Base-by-base conservation (phyloP, 805 yeast species). In the Cephaloascus fragrans region DNA sequence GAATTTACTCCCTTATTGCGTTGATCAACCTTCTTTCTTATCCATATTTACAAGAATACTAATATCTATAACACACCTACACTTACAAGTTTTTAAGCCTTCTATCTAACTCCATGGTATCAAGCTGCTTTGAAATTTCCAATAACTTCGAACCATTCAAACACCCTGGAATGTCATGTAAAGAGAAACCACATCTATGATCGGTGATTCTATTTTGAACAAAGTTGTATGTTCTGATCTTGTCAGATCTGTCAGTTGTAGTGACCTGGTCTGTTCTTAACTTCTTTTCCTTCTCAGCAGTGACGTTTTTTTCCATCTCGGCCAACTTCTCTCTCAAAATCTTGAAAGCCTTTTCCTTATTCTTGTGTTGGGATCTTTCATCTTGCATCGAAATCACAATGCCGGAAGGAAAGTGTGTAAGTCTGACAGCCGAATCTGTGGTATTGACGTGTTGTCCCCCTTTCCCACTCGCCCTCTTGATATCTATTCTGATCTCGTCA, bases 381-480 rank as follows among this genome's bases (percentile, higher is more conserved):
- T 93, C 97, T 56, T 93, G 97, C 66, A 89, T 94, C 37, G 79
- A 71, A 2, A 93, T 96, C 3, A 77, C 79, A 32, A 86, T 78
- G 3, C 97, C 97, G 0, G 96, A 79, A 3, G 97, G 97, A 14
- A 83, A 66, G 61, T 93, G 98, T 1, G 90, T 87, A 19, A 93
- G 63, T 49, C 98, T 71, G 12, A 93, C 97, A 0, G 98, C 98
- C 1, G 96, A 87, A 54, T 90, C 97, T 0, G 97, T 93, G 12
- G 96, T 90, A 55, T 90, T 90, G 29, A 90, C 98, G 54, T 90
- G 97, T 63, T 90, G 98, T 0, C 98, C 98, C 41, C 98, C 98
- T 46, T 93, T 83, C 3, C 98, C 98, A 40, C 95, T 79, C 1
- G 97, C 86, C 48, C 98, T 71, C 96, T 90, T 93, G n/a, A 93